A percentile compares a stretch with the other conserved stretches of the same genome.
Conservation (phyloP, 2,329 filamentous ascomycete genomes). For the Ceratocystis cubensis region DNA sequence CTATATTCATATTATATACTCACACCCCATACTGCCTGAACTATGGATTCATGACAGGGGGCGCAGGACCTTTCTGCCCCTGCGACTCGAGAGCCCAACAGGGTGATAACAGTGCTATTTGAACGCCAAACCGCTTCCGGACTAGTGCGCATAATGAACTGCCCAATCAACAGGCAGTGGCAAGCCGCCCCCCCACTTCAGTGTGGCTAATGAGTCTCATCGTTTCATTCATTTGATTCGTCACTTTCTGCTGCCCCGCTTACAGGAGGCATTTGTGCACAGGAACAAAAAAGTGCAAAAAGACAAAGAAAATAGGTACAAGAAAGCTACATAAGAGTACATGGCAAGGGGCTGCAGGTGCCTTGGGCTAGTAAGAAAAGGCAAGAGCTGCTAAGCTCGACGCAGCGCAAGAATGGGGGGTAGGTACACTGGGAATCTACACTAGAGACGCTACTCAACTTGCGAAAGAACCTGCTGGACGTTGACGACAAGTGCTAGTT, state of each 20-base stretch:
- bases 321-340: neutral
- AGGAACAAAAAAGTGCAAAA: neutral
- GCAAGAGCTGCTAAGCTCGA: neutral
- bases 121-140: conserved; percentile 10
- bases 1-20: neutral
- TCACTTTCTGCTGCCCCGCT: conserved; percentile 7
- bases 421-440: too few relatives aligned
- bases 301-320: neutral
- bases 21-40: neutral
- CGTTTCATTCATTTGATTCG: conserved; percentile 10
- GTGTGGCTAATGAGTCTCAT: conserved; percentile 11
- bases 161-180: conserved; percentile 21
- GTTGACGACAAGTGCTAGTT: neutral
- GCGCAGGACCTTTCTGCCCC: neutral
- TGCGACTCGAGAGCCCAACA: neutral
- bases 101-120: neutral
- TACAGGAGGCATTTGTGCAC: neutral
- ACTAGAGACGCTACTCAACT: too few relatives aligned
- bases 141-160: neutral
- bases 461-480: neutral
- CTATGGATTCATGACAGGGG: neutral
- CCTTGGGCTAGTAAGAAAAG: neutral
- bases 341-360: neutral
- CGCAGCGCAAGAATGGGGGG: too few relatives aligned
- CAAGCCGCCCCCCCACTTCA: conserved; percentile 15